Base-by-base conservation (phyloP, 805 yeast species). In the Kodamaea kakaduensis region DNA sequence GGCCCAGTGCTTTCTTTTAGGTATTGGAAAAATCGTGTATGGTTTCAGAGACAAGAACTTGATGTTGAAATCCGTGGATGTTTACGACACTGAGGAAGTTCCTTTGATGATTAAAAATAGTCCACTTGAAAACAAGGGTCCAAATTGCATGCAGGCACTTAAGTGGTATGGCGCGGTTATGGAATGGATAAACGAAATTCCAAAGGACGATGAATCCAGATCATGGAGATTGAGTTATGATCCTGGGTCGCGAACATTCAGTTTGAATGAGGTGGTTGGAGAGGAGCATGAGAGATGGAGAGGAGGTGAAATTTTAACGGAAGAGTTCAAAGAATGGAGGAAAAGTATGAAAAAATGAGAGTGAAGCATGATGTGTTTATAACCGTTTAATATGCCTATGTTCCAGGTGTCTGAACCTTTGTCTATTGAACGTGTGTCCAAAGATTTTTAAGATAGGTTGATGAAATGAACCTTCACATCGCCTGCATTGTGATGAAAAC, bases 1-100 rank as follows among this genome's bases (percentile, higher is more conserved):
- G 99, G 86, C 95, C 2, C 97, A 88, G 62, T 83, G 95, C 43
- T 93, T 88, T 56, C 64, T 93, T 15, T 68, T 86, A 29, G 98
- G 98, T 3, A 73, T 93, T 14, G 79, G 83, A n/a, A 74, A 75
- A 40, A 71, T 90, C 4, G 72, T 84, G 3, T 85, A 85, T 52
- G 99, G 97, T 0, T 93, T 84, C 58, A 72, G 96, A 46, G 94
- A 87, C 54, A 83, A 83, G 12, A 60, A 76, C 21, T 68, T 82
- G 27, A 56, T 72, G n/a, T 61, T 90, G 37, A 65, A 72, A 43
- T 60, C 81, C 3, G 77, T 85, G 2, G 97, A 93, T 58, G 78
- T 83, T 40, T 88, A 64, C 55, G 66, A 74, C 34, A 82, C 95
- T 0, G 88, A 82, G 23, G 84, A 85, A 44, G 70, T 90, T 16